A percentile compares a stretch with the other conserved stretches of the same genome.
These are phyloP conservation scores for Dunaliella primolecta DNA, from an alignment of 139 green algal species.

Conservation along the genomic window DNA sequence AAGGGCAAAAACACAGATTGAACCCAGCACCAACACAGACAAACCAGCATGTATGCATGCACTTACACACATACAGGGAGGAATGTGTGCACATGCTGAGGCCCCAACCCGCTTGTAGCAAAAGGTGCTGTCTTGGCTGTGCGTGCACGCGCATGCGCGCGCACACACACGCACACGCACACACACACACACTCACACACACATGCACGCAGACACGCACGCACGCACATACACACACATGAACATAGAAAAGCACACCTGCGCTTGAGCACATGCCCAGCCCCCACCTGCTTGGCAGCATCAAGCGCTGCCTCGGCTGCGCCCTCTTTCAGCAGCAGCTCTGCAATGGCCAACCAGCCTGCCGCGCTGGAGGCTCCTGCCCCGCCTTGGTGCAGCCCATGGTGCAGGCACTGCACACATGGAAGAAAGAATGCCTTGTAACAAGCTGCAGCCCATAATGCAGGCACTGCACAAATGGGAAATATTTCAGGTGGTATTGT, in stretches of 20 bases:
- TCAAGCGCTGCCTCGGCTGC: constrained; percentile 44
- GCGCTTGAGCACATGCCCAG: neutral
- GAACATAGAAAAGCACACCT: neutral
- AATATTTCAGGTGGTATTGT: no score
- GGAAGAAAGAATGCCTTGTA: neutral
- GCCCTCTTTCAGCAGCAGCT: constrained; percentile 46
- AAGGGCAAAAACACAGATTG: no score
- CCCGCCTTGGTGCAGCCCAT: neutral
- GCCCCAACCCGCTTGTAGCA: no score
- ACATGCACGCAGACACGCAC: no score
- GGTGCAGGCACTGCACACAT: neutral
- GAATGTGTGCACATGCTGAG: no score
- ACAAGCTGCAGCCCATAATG: constrained; percentile 2
- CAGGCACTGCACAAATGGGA: neutral
- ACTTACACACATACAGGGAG: no score
- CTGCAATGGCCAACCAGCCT: constrained; percentile 35
- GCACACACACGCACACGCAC: neutral
- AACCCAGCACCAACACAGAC: no score
- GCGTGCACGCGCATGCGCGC: neutral
- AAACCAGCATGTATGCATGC: no score
- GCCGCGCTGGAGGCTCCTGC: constrained; percentile 21
- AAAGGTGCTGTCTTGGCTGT: no score
- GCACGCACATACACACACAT: neutral
- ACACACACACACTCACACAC: constrained; percentile 3
- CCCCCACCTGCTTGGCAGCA: constrained; percentile 42